Percentiles rank a stretch among this genome's conserved stretches.
Conservation (phyloP, 2,329 filamentous ascomycete species). For the Shiraia bambusicola region DNA sequence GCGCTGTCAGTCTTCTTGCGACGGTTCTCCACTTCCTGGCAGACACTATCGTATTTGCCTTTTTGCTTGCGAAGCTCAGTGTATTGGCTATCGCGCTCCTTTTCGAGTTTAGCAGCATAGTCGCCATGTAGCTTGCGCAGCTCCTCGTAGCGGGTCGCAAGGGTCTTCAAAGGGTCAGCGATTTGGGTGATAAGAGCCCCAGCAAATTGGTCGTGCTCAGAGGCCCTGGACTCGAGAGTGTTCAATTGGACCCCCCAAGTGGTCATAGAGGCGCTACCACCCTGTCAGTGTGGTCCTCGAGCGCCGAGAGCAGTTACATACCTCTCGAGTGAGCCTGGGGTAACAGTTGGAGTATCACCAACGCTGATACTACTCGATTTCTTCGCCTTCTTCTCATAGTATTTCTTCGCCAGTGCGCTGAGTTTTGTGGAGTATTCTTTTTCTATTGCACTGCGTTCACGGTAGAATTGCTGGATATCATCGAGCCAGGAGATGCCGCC, state of each 20-base stretch:
- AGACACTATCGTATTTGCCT: conserved; percentile 86
- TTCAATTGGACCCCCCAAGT: conserved; percentile 95
- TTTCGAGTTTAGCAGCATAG: conserved; percentile 84
- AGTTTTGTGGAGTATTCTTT: conserved; percentile 95
- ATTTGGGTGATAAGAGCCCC: conserved; percentile 76
- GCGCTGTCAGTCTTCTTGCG: conserved; percentile 93
- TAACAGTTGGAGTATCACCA: conserved; percentile 88
- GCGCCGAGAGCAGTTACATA: conserved; percentile 36
- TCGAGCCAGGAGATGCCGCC: conserved; percentile 93
- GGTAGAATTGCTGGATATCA: conserved; percentile 96
- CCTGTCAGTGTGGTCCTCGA: conserved; percentile 6
- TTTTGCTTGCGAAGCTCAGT: conserved; percentile 87
- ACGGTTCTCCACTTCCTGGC: conserved; percentile 90
- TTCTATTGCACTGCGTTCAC: conserved; percentile 89
- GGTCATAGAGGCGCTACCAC: conserved; percentile 80
- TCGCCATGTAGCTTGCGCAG: conserved; percentile 88
- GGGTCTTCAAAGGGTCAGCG: conserved; percentile 80
- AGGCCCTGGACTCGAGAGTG: conserved; percentile 82
- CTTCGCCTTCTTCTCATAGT: conserved; percentile 93
- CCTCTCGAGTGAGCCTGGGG: conserved; percentile 92
- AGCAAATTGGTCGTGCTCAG: conserved; percentile 84
- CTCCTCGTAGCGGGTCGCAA: conserved; percentile 79
- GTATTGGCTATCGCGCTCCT: conserved; percentile 83
- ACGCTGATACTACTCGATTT: conserved; percentile 87
- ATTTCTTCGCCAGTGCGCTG: conserved; percentile 85